phyloP scores from a whole-genome alignment of 352 stramenopile genomes.

The Globisporangium nodosum region DNA sequence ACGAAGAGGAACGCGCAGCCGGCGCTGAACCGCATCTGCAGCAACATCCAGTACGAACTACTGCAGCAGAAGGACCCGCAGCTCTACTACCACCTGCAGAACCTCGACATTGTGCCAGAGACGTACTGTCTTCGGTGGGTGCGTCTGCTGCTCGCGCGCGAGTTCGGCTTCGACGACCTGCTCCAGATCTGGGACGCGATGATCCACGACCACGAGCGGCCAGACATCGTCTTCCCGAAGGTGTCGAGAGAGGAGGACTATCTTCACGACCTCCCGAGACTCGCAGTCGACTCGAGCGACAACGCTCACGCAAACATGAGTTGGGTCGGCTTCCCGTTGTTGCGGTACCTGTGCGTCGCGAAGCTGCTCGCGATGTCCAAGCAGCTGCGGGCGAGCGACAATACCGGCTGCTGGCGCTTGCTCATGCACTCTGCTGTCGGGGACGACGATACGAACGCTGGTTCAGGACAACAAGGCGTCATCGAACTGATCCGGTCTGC shows the following conservation, averaged over 20 bases:
- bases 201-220: slow-evolving; percentile 34
- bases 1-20: slow-evolving; percentile 20
- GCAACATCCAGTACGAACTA: slow-evolving; percentile 71
- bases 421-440: slow-evolving; percentile 51
- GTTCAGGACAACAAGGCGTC: slow-evolving; percentile 12
- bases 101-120: slow-evolving; percentile 74
- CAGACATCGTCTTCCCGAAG: slow-evolving; percentile 29
- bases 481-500: slow-evolving; percentile 41
- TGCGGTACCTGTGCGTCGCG: slow-evolving; percentile 67
- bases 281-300: slow-evolving; percentile 13
- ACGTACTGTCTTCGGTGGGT: slow-evolving; percentile 82
- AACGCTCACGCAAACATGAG: neutral
- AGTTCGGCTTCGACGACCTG: slow-evolving; percentile 61
- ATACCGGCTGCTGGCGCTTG: slow-evolving; percentile 62
- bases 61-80: slow-evolving; percentile 77
- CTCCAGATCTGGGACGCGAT: slow-evolving; percentile 68
- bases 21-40: slow-evolving; percentile 57
- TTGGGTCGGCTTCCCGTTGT: slow-evolving; percentile 61
- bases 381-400: slow-evolving; percentile 48
- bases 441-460: slow-evolving; percentile 14
- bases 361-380: slow-evolving; percentile 52
- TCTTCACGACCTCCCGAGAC: slow-evolving; percentile 28
- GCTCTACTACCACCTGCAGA: slow-evolving; percentile 72
- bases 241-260: slow-evolving; percentile 32
- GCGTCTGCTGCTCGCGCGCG: slow-evolving; percentile 68